Conservation (phyloP, 139 green algal species). For the Marvania coccoides region DNA sequence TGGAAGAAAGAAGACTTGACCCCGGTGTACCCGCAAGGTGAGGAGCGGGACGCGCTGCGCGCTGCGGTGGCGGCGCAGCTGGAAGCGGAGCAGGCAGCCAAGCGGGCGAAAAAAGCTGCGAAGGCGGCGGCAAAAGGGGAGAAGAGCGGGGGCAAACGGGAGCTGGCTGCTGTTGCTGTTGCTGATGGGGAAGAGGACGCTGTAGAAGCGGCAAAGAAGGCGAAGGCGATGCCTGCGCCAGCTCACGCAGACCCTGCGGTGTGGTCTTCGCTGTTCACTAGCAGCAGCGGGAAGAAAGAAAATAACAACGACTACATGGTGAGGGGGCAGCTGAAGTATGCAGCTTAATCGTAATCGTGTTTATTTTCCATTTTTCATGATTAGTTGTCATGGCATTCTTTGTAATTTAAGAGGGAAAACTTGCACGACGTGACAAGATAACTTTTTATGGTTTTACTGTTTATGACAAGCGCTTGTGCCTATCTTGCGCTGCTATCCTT, state of each 20-base stretch:
- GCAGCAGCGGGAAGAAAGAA: background rate
- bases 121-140: constrained; percentile 1
- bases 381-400: no score
- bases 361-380: no score
- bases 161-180: background rate
- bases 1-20: constrained; percentile 35
- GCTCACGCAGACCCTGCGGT: constrained; percentile 11
- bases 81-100: constrained; percentile 12
- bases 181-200: background rate
- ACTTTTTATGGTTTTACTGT: no score
- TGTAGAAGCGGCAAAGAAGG: constrained; percentile 2
- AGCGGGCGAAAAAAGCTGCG: constrained; percentile 11
- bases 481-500: no score
- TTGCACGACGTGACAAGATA: no score
- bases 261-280: constrained; percentile 27
- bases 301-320: constrained; percentile 12
- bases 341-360: no score
- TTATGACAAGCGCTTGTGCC: no score
- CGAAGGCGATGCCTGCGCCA: background rate
- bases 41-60: constrained; percentile 36
- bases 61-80: constrained; percentile 28
- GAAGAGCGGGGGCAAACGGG: background rate
- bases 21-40: constrained; percentile 44
- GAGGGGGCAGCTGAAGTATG: constrained; percentile 1
- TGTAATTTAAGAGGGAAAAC: no score